Conservation (phyloP, 306 rosid species). For the Gastrolobium bilobum region DNA sequence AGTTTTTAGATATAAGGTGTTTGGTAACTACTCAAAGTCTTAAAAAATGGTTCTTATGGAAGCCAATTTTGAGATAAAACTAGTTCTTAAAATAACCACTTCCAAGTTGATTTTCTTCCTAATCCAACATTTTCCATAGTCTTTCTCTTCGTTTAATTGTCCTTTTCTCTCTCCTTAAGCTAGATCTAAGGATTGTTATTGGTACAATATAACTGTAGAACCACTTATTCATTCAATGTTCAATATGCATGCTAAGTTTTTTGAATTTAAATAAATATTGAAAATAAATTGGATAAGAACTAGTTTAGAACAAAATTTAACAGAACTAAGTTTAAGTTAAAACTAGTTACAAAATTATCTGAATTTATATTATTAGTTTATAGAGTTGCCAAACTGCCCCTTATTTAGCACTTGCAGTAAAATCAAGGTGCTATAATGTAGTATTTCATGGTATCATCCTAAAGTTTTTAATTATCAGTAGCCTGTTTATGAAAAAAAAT, state of each 20-base stretch:
- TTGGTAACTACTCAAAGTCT: not conserved
- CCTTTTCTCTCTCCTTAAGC: not conserved
- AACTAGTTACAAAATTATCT: not conserved
- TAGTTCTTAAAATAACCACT: not conserved
- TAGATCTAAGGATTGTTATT: not conserved
- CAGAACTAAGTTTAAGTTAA: not conserved
- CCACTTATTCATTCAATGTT: not conserved
- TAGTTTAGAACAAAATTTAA: not conserved
- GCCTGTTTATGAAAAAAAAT: not conserved
- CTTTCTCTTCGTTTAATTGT: not conserved
- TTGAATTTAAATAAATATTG: not conserved
- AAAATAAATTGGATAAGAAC: not conserved
- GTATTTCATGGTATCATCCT: not conserved
- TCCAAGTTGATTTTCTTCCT: not conserved
- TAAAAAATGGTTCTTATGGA: not conserved
- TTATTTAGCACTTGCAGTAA: not conserved
- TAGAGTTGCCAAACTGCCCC: not conserved
- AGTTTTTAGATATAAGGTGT: not conserved
- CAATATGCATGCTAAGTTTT: not conserved
- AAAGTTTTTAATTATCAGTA: constrained; percentile 1
- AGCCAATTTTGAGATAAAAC: not conserved
- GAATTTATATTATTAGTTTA: not conserved
- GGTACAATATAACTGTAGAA: not conserved
- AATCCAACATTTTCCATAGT: not conserved
- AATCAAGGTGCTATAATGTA: constrained; percentile 7